A percentile compares a stretch with the other conserved stretches of the same genome.
Evolutionary conservation across 2,329 filamentous ascomycete species (phyloP).

Genomic region (Cadophora sp.): DNA sequence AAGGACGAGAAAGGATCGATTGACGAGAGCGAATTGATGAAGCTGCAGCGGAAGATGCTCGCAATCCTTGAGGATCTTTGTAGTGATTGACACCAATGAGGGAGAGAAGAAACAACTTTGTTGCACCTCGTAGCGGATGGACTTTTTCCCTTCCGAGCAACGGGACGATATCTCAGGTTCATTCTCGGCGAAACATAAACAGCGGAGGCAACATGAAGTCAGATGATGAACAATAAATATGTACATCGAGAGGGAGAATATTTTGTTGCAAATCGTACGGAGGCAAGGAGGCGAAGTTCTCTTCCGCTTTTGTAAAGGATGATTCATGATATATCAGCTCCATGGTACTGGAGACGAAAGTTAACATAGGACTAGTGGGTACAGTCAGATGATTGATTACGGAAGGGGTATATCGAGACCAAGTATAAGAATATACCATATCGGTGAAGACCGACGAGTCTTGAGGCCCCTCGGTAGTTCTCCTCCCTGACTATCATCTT

Average conservation of each 20-base stretch:
- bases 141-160: neutral
- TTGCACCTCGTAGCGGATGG: conserved; percentile 32
- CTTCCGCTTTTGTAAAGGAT: conserved; percentile 12
- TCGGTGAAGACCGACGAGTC: neutral
- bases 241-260: neutral
- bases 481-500: neutral
- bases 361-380: conserved; percentile 8
- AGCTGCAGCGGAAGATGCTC: conserved; percentile 55
- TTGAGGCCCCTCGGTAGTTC: neutral
- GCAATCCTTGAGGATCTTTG: conserved; percentile 58
- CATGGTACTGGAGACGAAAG: neutral
- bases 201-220: neutral
- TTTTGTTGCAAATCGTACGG: conserved; percentile 20
- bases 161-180: conserved; percentile 2
- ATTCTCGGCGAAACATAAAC: neutral
- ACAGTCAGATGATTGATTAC: conserved; percentile 4
- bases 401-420: conserved; percentile 3
- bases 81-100: conserved; percentile 38
- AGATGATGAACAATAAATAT: conserved; percentile 2
- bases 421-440: conserved; percentile 7
- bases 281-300: conserved; percentile 20
- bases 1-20: conserved; percentile 42
- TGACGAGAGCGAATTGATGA: conserved; percentile 49
- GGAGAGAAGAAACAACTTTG: conserved; percentile 15
- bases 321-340: conserved; percentile 9